Evolutionary conservation across 805 yeast genomes (phyloP), one percentile per base, ranked within the genome.

Genomic region (Wickerhamomyces bovis): DNA sequence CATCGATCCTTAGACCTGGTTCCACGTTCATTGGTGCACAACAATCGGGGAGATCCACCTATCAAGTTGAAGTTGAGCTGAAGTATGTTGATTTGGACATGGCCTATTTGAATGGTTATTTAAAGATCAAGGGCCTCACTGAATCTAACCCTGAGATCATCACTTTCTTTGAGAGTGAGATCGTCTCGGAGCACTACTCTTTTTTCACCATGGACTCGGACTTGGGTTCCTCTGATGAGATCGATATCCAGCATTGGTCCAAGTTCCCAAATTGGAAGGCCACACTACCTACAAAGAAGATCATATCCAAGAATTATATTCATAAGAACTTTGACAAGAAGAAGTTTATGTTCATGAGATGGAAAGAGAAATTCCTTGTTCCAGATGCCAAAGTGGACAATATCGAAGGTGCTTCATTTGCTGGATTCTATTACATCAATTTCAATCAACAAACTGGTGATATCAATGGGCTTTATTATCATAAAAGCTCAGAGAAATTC

Each of bases 341-440:
- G 51, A 74, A 80, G 48, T 75, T 69, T 56, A 66, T 90, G 6
- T 90, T 81, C 62, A 90, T 90, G 97, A 75, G 97, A 54, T 90
- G 98, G 98, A 90, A 90, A 66, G 98, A 90, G 64, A 78, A 81
- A 57, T 89, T 89, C 59, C 67, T 90, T 50, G 81, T 86, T 9
- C 95, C 96, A 0, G 95, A 89, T 65, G 81, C 89, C 68, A 47
- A 77, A 30, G 38, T 58, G 12, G 63, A 56, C 77, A 47, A 70
- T 68, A 53, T 92, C 77, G 69, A 67, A 42, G 75, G 75, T 15
- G 97, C 96, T 0, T 85, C 95, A 2, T 90, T 83, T 64, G 96
- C 89, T 39, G 98, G 98, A 0, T 89, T 89, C 62, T 90, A 90
- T 65, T 90, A 89, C 62, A 78, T 89, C 25, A 87, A 89, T 39